These are phyloP conservation scores for Pachysandra terminalis DNA, from an alignment of 164 flowering plant genomes.

Conservation along the genomic window DNA sequence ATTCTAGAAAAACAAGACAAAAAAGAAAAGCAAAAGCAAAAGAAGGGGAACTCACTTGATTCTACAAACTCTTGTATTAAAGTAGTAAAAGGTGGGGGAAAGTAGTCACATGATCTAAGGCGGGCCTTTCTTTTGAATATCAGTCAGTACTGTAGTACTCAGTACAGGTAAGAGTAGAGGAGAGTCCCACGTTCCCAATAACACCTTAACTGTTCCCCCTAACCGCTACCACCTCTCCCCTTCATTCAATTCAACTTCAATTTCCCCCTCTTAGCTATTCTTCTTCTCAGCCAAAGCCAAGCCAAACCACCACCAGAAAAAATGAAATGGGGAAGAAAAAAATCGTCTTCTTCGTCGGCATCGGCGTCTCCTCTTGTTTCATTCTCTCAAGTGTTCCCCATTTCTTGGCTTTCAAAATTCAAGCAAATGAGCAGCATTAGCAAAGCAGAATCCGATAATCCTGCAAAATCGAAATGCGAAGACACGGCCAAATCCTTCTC, in stretches of 20 bases:
- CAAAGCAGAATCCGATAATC: constrained; percentile 19
- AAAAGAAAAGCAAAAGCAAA: neutral
- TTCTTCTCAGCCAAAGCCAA: too few species aligned
- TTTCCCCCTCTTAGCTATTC: too few species aligned
- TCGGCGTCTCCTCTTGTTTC: constrained; percentile 25
- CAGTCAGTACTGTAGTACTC: too few species aligned
- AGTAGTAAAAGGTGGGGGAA: constrained; percentile 10
- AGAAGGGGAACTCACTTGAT: neutral
- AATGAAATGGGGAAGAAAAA: constrained; percentile 67
- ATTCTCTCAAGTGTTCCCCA: constrained; percentile 43
- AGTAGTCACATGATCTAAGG: constrained; percentile 24
- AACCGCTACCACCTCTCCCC: constrained; percentile 10
- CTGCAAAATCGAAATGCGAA: constrained; percentile 22
- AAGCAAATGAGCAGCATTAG: constrained; percentile 44
- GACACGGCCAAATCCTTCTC: constrained; percentile 13
- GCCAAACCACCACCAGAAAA: neutral
- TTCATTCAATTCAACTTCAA: constrained; percentile 3
- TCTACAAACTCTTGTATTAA: neutral
- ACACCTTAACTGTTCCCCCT: constrained; percentile 13
- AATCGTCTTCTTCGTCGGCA: constrained; percentile 15
- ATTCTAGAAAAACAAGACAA: neutral
- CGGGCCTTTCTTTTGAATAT: constrained; percentile 23
- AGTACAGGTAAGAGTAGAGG: too few species aligned
- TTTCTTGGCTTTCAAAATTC: constrained; percentile 66
- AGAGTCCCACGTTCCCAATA: constrained; percentile 18